Base-by-base conservation (phyloP, 495 filamentous ascomycete species). In the Jackrogersella multiformis region DNA sequence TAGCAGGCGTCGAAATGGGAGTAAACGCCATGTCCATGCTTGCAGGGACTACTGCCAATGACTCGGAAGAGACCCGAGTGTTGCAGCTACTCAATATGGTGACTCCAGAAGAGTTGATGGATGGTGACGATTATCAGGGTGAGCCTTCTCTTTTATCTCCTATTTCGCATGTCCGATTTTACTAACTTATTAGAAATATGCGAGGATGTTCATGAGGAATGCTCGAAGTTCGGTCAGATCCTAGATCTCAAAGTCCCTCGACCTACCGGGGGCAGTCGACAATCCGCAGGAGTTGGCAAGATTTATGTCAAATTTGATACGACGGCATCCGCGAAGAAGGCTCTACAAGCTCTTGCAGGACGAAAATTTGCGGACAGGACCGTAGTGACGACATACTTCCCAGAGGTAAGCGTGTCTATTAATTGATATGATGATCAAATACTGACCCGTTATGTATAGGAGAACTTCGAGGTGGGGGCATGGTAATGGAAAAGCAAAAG, bases 11-110 rank as follows among this genome's bases (percentile, higher is more conserved):
- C 15, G 95, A 98, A 69, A 94, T 97, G 89, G 89, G 94, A 23
- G 94, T 98, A 63, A 97, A 96, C 66, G 96, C 94, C 64, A 98
- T 99, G 92, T 95, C 93, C 26, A 94, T 98, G 92, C 93, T 99
- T 73, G 95, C 95, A 30, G 93, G 94, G 42, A 97, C 94, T 34
- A 94, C 91, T 6, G 70, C 70, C 30, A 83, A 84, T 41, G 89
- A 93, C 61, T 74, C 90, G 35, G 91, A 94, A 61, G 86, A 86
- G 42, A 87, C 89, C 57, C 86, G 93, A 42, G 94, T 99, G 12
- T 72, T 99, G 61, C 92, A 96, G 78, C 79, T 99, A 42, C 81
- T 98, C 69, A 99, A 99, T 79, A 98, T 98, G 95, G 94, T 98
- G 21, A 99, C 95, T 0, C 83, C 92, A 0, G 96, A 98, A 59